A percentile compares a stretch with the other conserved stretches of the same genome.
phyloP scores from a whole-genome alignment of 176 grass and related monocot species.

The Ensete glaucum region DNA sequence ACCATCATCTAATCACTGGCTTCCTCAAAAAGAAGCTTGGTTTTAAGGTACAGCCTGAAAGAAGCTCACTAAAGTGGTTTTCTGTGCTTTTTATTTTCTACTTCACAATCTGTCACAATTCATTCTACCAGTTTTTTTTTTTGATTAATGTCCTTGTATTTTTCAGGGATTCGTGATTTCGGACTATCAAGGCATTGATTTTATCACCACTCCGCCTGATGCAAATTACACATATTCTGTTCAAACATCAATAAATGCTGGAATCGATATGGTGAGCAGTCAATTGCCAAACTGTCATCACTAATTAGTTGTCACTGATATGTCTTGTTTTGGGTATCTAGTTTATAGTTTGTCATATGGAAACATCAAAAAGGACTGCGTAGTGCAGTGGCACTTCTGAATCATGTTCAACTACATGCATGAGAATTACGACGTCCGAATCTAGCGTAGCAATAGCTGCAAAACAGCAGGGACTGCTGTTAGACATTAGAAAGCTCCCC shows the following conservation, averaged over 20 bases:
- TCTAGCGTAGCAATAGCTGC: no score
- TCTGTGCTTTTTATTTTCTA: background rate
- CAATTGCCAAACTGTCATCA: no score
- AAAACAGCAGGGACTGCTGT: no score
- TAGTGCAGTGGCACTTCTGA: no score
- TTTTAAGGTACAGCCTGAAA: background rate
- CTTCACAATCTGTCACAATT: background rate
- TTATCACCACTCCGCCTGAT: constrained; percentile 2
- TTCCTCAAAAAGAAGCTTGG: constrained; percentile 9
- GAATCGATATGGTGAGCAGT: constrained; percentile 3
- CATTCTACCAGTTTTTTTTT: background rate
- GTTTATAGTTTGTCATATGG: no score
- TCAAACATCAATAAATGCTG: background rate
- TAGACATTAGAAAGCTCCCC: no score
- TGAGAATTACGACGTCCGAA: no score
- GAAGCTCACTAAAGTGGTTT: background rate
- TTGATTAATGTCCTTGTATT: background rate
- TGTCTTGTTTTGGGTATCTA: no score
- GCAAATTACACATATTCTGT: constrained; percentile 15
- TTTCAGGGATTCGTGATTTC: constrained; percentile 9
- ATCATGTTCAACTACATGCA: no score
- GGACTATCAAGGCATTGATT: constrained; percentile 13
- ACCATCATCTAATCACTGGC: background rate
- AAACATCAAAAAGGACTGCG: no score
- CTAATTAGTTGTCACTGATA: no score